Base-by-base conservation (phyloP, 2,329 filamentous ascomycete species). In the Tolypocladium tropicale region DNA sequence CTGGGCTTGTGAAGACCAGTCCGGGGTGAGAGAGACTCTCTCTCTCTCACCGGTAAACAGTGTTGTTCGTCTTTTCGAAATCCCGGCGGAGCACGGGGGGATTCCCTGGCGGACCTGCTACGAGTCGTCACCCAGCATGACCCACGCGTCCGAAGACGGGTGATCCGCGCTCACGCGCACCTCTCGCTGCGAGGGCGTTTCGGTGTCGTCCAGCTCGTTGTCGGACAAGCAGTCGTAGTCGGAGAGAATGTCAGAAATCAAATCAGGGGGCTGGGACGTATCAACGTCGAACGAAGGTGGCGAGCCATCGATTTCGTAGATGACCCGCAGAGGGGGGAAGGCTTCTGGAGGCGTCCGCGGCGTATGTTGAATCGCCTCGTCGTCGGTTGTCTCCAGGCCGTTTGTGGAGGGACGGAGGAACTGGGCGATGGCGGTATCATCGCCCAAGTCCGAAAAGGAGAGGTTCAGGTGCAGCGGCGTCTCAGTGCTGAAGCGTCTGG, bases 61-160 rank as follows among this genome's bases (percentile, higher is more conserved):
- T n/a, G 50, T 33, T 33, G 48, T 49, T 39, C 23, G 46, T 54
- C 52, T 59, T 56, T 57, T 63, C 62, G 57, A 66, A 64, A 65
- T 63, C 64, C 66, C 59, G 58, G 58, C 57, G 62, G 62, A 53
- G 55, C 58, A 61, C 62, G 61, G 63, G 64, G 67, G 65, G 64
- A 65, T 64, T 60, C 60, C 58, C 55, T 57, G 53, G 67, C 69
- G 72, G 72, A 74, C 71, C 66, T 76, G 72, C 67, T 76, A 72
- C 72, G 68, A 75, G 73, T 70, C 75, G 69, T 76, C 73, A 64
- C 70, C 71, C 62, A 77, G 65, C 65, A 76, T 67, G 37, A 76
- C 68, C 74, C 74, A 77, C 58, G 69, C 63, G 46, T 70, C 72
- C 28, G 67, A 63, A 54, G 62, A 62, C 37, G 64, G 61, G 50